Percentiles rank a stretch among this genome's conserved stretches.
Evolutionary conservation across 2,329 filamentous ascomycete species (phyloP).

Genomic region (Penicillium polonicum): DNA sequence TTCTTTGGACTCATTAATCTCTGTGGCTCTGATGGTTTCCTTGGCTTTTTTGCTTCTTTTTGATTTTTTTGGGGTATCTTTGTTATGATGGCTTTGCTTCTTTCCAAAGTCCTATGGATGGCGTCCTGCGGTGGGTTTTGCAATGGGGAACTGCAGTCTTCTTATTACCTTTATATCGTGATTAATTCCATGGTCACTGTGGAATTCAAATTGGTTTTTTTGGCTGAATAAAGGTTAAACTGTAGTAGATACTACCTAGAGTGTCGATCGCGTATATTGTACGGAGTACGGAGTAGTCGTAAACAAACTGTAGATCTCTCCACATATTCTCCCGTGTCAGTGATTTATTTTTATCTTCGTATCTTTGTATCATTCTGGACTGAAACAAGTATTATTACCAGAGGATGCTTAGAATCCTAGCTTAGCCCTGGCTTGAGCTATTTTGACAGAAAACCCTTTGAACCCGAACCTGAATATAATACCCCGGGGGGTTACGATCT

Average conservation of each 20-base stretch:
- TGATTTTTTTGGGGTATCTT: conserved; percentile 16
- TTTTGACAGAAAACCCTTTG: too few species aligned
- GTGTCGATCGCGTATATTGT: background rate
- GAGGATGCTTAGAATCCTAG: background rate
- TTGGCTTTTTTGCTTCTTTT: conserved; percentile 18
- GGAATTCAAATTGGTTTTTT: conserved; percentile 26
- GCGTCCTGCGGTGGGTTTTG: conserved; percentile 40
- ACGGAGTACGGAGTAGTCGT: background rate
- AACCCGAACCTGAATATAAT: too few species aligned
- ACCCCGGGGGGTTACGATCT: background rate
- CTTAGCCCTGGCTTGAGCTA: background rate
- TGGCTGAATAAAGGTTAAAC: background rate
- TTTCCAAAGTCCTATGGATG: conserved; percentile 32
- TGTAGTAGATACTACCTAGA: background rate
- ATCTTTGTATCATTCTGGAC: background rate
- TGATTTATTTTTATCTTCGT: background rate
- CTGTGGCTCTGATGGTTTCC: conserved; percentile 24
- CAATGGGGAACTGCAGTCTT: conserved; percentile 29
- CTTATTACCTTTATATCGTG: conserved; percentile 16
- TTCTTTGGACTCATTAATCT: conserved; percentile 31
- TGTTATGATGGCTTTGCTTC: conserved; percentile 20
- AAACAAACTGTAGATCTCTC: conserved; percentile 4
- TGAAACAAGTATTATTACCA: background rate
- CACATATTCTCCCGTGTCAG: background rate
- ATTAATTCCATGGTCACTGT: background rate